These are phyloP conservation scores for Purpureocillium lavendulum DNA, from an alignment of 2,329 filamentous ascomycete species.

Conservation along the genomic window DNA sequence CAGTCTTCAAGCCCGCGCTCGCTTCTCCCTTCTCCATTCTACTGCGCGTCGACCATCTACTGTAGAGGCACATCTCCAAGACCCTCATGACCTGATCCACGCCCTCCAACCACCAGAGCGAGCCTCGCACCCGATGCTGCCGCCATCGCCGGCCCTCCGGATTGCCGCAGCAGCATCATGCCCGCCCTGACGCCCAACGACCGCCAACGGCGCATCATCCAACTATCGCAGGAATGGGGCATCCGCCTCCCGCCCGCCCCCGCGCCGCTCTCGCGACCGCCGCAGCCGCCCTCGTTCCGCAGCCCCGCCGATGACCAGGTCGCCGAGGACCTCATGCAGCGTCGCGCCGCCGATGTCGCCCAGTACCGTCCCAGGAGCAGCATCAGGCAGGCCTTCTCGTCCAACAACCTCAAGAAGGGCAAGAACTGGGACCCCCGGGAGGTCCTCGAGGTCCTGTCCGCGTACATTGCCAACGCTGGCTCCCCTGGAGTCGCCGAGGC, in stretches of 20 bases:
- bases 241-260: slow-evolving; percentile 32
- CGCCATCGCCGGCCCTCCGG: background rate
- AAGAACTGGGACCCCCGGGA: slow-evolving; percentile 45
- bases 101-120: no score
- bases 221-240: slow-evolving; percentile 42
- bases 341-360: slow-evolving; percentile 27
- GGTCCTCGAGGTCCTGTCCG: slow-evolving; percentile 41
- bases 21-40: no score
- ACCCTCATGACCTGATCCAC: no score
- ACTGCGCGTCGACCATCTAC: no score
- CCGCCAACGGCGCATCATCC: slow-evolving; percentile 38
- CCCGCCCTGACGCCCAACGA: slow-evolving; percentile 22
- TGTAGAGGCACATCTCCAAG: no score
- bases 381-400: slow-evolving; percentile 29
- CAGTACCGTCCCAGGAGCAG: slow-evolving; percentile 28
- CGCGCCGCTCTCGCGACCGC: slow-evolving; percentile 31
- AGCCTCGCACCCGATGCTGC: background rate
- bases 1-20: no score
- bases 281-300: slow-evolving; percentile 32
- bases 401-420: slow-evolving; percentile 31
- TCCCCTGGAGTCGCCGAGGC: slow-evolving; percentile 48
- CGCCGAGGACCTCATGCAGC: slow-evolving; percentile 47
- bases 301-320: slow-evolving; percentile 39
- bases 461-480: slow-evolving; percentile 39
- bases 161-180: slow-evolving; percentile 16